Conservation (phyloP, 805 yeast species). For the Novakomyces olei region DNA sequence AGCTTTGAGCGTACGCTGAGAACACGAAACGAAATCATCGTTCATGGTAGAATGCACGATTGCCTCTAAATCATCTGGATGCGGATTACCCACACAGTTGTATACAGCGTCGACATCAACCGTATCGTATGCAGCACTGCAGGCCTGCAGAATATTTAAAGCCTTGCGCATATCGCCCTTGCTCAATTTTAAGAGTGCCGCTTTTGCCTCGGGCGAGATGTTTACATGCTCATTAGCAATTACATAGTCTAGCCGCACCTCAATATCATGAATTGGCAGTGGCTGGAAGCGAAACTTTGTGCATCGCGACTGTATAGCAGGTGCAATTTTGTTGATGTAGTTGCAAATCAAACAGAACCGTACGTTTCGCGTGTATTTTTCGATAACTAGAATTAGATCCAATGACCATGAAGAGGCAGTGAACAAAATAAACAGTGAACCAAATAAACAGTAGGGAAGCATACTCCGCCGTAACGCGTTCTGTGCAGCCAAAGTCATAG, state of each 20-base stretch:
- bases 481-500: slow-evolving; percentile 95
- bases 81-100: slow-evolving; percentile 91
- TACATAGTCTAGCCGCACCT: slow-evolving; percentile 44
- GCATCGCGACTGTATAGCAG: slow-evolving; percentile 84
- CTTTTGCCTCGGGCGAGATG: slow-evolving; percentile 35
- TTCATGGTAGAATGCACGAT: slow-evolving; percentile 56
- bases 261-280: slow-evolving; percentile 41
- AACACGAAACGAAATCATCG: slow-evolving; percentile 73
- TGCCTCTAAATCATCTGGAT: slow-evolving; percentile 59
- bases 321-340: slow-evolving; percentile 84
- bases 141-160: slow-evolving; percentile 79
- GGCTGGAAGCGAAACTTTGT: slow-evolving; percentile 89
- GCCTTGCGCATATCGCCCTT: slow-evolving; percentile 95
- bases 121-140: slow-evolving; percentile 48
- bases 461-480: slow-evolving; percentile 83
- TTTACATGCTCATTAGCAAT: slow-evolving; percentile 42
- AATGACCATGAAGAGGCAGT: neutral
- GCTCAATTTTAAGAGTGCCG: slow-evolving; percentile 47
- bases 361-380: slow-evolving; percentile 68
- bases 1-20: neutral
- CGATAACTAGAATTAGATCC: slow-evolving; percentile 17
- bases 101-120: slow-evolving; percentile 60
- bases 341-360: slow-evolving; percentile 88
- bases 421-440: neutral
- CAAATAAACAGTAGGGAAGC: slow-evolving; percentile 14